phyloP scores from a whole-genome alignment of 192 early-diverging fungal genomes.

The Podila minutissima region DNA sequence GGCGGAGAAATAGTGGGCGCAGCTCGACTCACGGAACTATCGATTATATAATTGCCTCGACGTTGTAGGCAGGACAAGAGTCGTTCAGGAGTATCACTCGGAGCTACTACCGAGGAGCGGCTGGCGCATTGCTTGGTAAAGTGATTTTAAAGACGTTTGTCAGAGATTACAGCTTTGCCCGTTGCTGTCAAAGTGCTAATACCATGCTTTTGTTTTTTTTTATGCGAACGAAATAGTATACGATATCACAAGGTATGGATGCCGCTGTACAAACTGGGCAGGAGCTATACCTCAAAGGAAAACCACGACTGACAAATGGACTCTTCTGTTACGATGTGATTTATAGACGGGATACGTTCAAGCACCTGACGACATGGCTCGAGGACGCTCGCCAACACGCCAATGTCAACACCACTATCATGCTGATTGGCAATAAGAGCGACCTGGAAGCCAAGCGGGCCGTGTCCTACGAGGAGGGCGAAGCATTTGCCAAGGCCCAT shows the following conservation, averaged over 20 bases:
- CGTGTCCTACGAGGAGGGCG: constrained; percentile 88
- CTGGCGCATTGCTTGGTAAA: constrained; percentile 75
- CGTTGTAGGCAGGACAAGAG: constrained; percentile 76
- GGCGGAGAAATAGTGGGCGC: too few relatives aligned
- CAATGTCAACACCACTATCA: constrained; percentile 88
- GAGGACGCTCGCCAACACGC: constrained; percentile 86
- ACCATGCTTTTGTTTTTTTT: neutral
- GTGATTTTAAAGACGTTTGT: too few relatives aligned
- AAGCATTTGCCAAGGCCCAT: constrained; percentile 87
- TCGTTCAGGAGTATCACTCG: constrained; percentile 87
- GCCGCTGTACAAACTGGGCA: too few relatives aligned
- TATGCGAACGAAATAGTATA: constrained; percentile 59
- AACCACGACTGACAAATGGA: too few relatives aligned
- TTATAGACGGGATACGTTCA: constrained; percentile 51
- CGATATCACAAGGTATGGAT: constrained; percentile 79
- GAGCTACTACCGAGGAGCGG: constrained; percentile 86
- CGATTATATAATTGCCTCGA: too few relatives aligned
- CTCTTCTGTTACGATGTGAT: neutral
- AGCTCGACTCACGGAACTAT: too few relatives aligned
- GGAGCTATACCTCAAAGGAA: neutral
- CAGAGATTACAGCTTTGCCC: too few relatives aligned
- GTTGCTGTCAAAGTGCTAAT: neutral
- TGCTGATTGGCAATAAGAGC: constrained; percentile 93
- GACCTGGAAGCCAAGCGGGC: constrained; percentile 83
- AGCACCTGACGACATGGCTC: constrained; percentile 56